Evolutionary conservation across 768 basidiomycete species (phyloP), one percentile per base, ranked within the genome.

Genomic region (Sistotremastrum niveocremeum): DNA sequence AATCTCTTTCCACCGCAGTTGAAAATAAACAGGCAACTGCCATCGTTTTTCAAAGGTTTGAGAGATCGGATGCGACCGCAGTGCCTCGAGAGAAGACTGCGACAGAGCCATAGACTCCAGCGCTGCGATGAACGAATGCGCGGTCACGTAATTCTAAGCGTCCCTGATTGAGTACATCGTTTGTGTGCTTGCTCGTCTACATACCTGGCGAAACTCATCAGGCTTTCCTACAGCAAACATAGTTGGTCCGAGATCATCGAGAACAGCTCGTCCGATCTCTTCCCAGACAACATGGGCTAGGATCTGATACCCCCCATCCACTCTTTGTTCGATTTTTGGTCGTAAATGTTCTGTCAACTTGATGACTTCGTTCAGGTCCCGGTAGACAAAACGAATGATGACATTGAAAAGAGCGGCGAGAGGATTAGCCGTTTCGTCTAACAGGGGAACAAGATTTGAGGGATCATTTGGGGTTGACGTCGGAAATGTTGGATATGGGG

Each of bases 11-110:
- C 93, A 94, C 39, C 94, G 75, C 49, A 99, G 67, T 57, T 99
- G 95, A 60, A 94, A 98, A 59, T 98, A 98, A 6, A 98, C 84
- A 1, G 89, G 86, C 3, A 99, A 72, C 58, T 98, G 95, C 93
- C 95, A 99, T 34, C 90, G 74, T 49, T 76, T 72, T 57, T 84
- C 77, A 57, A 98, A 95, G 1, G 78, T 62, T 28, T 56, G 51
- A 59, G 81, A 94, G 3, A 79, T 67, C 0, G 79, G 74, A 59
- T 89, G 84, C 4, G 66, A 57, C 3, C 88, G 77, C 74, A 97
- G 80, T 3, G 70, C 66, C 49, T 77, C 67, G 6, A 93, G 73
- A 3, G 85, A 74, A 31, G 72, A 68, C 10, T 71, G 62, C 2
- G 88, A 86, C 0, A 91, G 87, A 1, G 87, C 83, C 9, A 93